Base-by-base conservation (phyloP, 768 basidiomycete genomes). In the Ramaria rubella region DNA sequence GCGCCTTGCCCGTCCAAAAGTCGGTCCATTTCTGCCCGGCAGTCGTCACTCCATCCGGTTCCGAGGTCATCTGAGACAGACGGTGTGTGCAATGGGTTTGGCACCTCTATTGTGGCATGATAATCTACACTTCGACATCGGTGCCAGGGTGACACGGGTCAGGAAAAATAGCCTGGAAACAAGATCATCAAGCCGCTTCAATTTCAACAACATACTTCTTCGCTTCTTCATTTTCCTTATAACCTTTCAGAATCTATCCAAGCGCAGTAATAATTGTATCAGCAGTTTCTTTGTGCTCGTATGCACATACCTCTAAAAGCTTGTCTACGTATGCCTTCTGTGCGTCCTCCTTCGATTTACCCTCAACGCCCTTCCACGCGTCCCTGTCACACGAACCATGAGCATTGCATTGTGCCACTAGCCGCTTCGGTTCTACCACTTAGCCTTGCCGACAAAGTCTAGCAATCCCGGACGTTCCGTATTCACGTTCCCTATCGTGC, bases 371-470 rank as follows among this genome's bases (percentile, higher is more conserved):
- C 11, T 83, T 78, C 91, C 93, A 96, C 21, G 94, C 95, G 65
- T 90, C 82, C 93, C 92, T 94, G 64, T 19, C 33, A 8, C 26
- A 19, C 12, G 48, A 9, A 45, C 14, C 3, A 23, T 45, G 11
- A 30, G 45, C 17, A 24, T 33, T 34, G 31, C 30, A 49, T 29
- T 30, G 50, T 51, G 54, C 31, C 59, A 34, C 55, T 15, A 38
- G 55, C 23, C 63, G 57, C 55, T 54, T 50, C 31, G 34, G 29
- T 60, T 71, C 62, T 72, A 92, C 92, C 93, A 95, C 77, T 97
- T 98, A 61, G 83, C 86, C 73, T 89, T 94, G 61, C 86, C 94
- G 21, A 74, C 72, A 65, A 96, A 94, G 68, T 95, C 90, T 36
- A 96, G 67, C 73, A 93, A 57, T 43, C 91, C 90, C 43, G 89